These are phyloP conservation scores for Fraxinus pennsylvanica DNA, from an alignment of 257 asterid species.

Conservation along the genomic window DNA sequence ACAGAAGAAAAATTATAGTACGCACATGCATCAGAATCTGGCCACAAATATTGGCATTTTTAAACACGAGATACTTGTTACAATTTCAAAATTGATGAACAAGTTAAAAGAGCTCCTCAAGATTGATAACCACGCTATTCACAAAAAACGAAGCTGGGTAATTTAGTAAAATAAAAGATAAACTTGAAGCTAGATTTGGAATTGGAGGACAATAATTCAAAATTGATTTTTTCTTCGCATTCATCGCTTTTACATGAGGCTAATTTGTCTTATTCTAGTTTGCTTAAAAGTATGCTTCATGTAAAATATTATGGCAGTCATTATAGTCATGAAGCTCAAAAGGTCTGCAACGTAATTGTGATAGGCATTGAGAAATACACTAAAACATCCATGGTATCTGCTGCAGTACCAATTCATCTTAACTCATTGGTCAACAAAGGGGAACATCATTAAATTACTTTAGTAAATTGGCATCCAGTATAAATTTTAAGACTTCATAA, in stretches of 20 bases:
- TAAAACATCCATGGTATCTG: neutral
- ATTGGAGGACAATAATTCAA: neutral
- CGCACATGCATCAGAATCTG: neutral
- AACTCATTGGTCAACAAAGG: neutral
- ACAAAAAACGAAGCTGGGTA: neutral
- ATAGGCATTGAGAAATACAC: neutral
- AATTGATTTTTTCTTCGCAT: neutral
- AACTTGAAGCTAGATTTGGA: neutral
- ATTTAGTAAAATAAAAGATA: neutral
- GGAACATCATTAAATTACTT: neutral
- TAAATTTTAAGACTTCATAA: neutral
- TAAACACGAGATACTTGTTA: neutral
- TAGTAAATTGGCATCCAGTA: neutral
- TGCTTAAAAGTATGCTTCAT: neutral
- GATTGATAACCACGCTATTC: neutral
- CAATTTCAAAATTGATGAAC: neutral
- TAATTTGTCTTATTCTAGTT: too few relatives aligned
- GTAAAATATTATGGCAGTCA: neutral
- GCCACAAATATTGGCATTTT: neutral
- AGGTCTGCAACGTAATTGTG: neutral
- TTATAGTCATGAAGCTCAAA: neutral
- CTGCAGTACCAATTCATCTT: neutral
- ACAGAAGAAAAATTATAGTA: constrained; percentile 1
- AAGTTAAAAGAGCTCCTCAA: neutral
- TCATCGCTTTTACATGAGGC: neutral